These are phyloP conservation scores for Naegleria gruberi DNA, from an alignment of 208 protist species.

Conservation along the genomic window DNA sequence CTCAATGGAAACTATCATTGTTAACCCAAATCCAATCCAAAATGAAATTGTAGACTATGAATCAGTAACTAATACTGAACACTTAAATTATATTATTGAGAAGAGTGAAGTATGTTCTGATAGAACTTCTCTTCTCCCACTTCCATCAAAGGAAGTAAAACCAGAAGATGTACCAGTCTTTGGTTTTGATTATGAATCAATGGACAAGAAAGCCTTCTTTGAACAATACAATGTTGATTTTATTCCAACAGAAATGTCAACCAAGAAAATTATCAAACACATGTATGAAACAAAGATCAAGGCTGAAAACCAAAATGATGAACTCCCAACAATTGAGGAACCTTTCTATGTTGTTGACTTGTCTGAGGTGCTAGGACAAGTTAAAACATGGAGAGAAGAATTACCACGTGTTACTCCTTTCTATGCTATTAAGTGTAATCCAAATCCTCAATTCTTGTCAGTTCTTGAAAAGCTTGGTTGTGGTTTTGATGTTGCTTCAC, in stretches of 20 bases:
- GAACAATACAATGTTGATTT: background rate
- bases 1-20: background rate
- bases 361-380: conserved; percentile 55
- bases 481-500: conserved; percentile 69
- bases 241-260: background rate
- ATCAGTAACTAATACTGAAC: background rate
- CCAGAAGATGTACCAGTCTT: background rate
- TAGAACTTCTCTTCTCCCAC: background rate
- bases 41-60: background rate
- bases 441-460: conserved; percentile 32
- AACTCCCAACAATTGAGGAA: conserved; percentile 35
- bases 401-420: conserved; percentile 61
- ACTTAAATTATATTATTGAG: background rate
- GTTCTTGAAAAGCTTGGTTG: conserved; percentile 53
- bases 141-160: background rate
- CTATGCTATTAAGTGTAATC: conserved; percentile 75
- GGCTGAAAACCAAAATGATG: background rate
- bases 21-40: background rate
- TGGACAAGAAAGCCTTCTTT: background rate
- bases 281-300: background rate
- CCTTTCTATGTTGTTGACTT: conserved; percentile 68
- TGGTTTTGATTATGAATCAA: background rate
- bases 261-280: background rate
- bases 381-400: conserved; percentile 51
- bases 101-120: background rate